Base-by-base conservation (phyloP, 2,329 filamentous ascomycete species). In the Trichoderma semiorbis region DNA sequence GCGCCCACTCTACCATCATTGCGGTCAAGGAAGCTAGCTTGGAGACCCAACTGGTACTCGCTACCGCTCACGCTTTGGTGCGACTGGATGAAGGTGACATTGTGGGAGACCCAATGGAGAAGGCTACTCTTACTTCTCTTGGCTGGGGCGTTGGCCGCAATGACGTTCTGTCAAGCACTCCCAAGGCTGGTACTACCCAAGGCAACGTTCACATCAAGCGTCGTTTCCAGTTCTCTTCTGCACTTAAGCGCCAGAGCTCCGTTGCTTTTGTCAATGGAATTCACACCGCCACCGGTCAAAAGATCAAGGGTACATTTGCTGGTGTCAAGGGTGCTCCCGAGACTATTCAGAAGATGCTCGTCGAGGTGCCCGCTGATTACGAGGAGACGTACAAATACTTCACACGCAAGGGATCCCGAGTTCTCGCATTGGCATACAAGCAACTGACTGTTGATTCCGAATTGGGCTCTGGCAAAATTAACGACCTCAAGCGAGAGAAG, bases 301-400 rank as follows among this genome's bases (percentile, higher is more conserved):
- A 92, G 82, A 84, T 91, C 73, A 93, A 90, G 79, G 92, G 93
- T 74, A 98, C 96, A 0, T 97, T 99, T 79, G 95, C 94, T 69
- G 94, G 91, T 80, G 96, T 98, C 75, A 99, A 99, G 84, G 96
- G 96, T 79, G 96, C 96, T 8, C 96, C 96, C 1, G 96, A 99
- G 84, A 99, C 96, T 0, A 98, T 99, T 78, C 91, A 93, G 81
- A 95, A 93, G 79, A 98, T 98, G 93, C 87, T 99, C 73, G 87
- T 93, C 43, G 87, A 91, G 39, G 89, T 94, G 11, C 96, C 96
- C 8, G 86, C 90, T 1, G 90, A 97, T 79, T 99, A 99, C 78
- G 96, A 99, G 80, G 96, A 98, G 83, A 99, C 96, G 0, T 99
- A 91, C 88, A 99, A 98, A 83, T 94, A 97, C 84, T 99, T 98